Percentiles rank a stretch among this genome's conserved stretches.
phyloP scores from a whole-genome alignment of 1,284 basidiomycete species.

The Rhodotorula sp. region DNA sequence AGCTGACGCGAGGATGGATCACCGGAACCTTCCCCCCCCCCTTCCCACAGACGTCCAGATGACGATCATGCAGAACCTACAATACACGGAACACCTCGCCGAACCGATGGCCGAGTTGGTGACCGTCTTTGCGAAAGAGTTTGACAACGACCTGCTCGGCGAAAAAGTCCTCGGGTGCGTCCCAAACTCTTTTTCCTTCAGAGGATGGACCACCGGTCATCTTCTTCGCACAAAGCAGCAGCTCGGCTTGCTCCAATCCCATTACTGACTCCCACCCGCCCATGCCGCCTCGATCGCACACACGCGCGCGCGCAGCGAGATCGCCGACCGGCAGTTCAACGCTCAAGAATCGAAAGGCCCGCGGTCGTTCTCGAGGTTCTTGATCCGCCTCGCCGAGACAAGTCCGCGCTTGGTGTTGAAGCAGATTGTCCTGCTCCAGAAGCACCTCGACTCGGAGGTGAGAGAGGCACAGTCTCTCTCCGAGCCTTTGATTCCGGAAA shows the following conservation, averaged over 20 bases:
- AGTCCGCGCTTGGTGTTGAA: constrained; percentile 83
- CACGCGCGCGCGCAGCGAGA: constrained; percentile 58
- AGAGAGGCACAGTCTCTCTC: constrained; percentile 40
- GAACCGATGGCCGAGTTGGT: constrained; percentile 93
- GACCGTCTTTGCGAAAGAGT: constrained; percentile 74
- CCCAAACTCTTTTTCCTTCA: no score
- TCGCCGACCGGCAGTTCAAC: constrained; percentile 72
- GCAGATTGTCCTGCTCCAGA: constrained; percentile 78
- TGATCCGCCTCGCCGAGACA: constrained; percentile 76
- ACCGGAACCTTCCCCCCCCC: neutral
- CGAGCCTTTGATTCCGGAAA: no score
- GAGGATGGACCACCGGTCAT: no score
- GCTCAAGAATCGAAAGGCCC: constrained; percentile 84
- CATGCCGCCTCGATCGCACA: no score
- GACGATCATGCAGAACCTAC: constrained; percentile 83
- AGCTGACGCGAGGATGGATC: neutral
- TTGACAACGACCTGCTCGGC: constrained; percentile 81
- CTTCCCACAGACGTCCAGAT: constrained; percentile 66
- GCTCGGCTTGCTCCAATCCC: no score
- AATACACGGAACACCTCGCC: constrained; percentile 90
- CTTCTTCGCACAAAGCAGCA: neutral
- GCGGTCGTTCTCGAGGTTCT: constrained; percentile 77
- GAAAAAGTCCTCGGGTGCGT: constrained; percentile 74
- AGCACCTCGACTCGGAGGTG: constrained; percentile 89
- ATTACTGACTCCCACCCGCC: no score